Evolutionary conservation across 495 filamentous ascomycete genomes (phyloP).

Genomic region (Geoglossum glabrum): DNA sequence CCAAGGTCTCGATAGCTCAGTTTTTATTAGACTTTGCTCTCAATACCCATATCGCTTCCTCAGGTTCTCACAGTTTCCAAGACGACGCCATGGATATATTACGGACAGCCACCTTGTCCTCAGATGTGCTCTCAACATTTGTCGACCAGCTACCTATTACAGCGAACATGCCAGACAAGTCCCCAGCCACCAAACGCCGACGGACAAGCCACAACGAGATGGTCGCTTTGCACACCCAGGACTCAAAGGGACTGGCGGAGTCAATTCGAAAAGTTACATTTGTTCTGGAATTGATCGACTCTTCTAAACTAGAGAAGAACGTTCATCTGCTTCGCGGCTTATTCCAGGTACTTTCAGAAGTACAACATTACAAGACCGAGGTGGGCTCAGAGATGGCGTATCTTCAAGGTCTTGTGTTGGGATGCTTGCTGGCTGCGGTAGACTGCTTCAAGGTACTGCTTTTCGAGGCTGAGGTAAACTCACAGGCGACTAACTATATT

Average conservation of each 20-base stretch:
- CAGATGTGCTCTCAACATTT: conserved; percentile 45
- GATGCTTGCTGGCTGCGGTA: conserved; percentile 59
- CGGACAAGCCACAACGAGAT: conserved; percentile 48
- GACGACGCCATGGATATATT: conserved; percentile 45
- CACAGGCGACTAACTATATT: background rate
- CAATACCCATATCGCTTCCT: conserved; percentile 9
- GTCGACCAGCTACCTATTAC: conserved; percentile 47
- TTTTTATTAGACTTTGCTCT: conserved; percentile 34
- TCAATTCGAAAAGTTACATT: conserved; percentile 58
- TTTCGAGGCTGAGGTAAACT: background rate
- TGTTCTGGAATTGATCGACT: conserved; percentile 72
- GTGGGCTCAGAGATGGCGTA: conserved; percentile 65
- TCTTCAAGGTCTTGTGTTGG: conserved; percentile 58
- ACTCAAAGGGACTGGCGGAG: conserved; percentile 34
- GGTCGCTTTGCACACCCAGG: conserved; percentile 21
- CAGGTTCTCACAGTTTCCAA: conserved; percentile 18
- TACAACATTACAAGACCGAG: conserved; percentile 57
- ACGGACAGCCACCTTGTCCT: conserved; percentile 43
- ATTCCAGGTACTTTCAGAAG: conserved; percentile 63
- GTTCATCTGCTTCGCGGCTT: conserved; percentile 53
- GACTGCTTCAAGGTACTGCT: conserved; percentile 38
- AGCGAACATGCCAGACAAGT: conserved; percentile 38
- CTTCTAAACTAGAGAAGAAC: conserved; percentile 47
- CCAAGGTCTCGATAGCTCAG: conserved; percentile 35
- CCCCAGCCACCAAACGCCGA: conserved; percentile 44